Base-by-base conservation (phyloP, 2,329 filamentous ascomycete species). In the Thelonectria blattea region DNA sequence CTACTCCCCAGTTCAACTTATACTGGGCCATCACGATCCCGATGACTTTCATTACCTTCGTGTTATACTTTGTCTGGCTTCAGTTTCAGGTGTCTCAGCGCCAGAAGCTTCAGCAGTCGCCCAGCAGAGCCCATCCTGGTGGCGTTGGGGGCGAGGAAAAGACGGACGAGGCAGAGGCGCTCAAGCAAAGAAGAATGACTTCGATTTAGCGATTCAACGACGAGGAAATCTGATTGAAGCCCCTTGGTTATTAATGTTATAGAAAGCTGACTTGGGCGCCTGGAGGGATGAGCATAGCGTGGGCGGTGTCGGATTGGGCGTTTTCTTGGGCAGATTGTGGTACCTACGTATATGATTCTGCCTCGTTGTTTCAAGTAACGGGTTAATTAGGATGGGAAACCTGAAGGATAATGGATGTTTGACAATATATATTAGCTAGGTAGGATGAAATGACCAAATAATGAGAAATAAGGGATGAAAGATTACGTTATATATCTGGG, bases 21-120 rank as follows among this genome's bases (percentile, higher is more conserved):
- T 79, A 78, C 64, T 79, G 77, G 76, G 75, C 65, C 37, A 71
- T 79, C 14, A 77, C 76, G 3, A 69, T 77, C n/a, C 76, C 76
- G 5, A 67, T 79, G 46, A 79, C 77, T 0, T 37, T 73, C 1
- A 39, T 70, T 4, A 76, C 74, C 0, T 79, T 79, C 58, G 32
- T 69, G 8, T 59, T 77, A 12, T 79, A 78, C 57, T 73, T 74
- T 41, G 43, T 67, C 27, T 76, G 71, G 72, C 66, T 77, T 47
- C 69, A 67, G 57, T 69, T 72, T 52, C 72, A 73, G 34, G 72
- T 71, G 59, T 63, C 53, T n/a, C 61, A 68, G 6, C 66, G 69
- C 2, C 27, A 27, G 15, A 58, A 53, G 12, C 22, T 56, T 17
- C 58, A 60, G n/a, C 42, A 45, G 17, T 18, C 50, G 5, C 32